Base-by-base conservation (phyloP, 192 early-diverging fungal genomes). In the Mortierella claussenii region DNA sequence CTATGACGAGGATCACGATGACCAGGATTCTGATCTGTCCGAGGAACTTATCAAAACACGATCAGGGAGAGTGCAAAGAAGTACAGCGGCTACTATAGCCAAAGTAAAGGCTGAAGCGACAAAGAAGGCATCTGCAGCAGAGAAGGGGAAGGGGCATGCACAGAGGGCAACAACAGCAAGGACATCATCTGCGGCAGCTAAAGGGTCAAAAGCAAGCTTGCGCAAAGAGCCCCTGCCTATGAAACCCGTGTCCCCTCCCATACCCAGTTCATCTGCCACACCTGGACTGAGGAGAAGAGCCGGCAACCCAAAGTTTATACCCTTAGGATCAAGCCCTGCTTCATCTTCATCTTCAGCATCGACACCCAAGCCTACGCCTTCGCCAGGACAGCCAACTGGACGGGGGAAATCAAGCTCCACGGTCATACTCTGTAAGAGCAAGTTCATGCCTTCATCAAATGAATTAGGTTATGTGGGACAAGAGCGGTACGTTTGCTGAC, bases 261-360 rank as follows among this genome's bases (percentile, higher is more conserved):
- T 20, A 11, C 13, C 7, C 36, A 30, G 18, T 3, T 15, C 47
- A 17, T 23, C 57, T 13, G 13, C 59, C 18, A 15, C 31, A 18
- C 4, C 58, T 12, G 44, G 17, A 7, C 20, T 20, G 2, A 69
- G 55, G 45, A 60, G 59, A 23, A 69, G 55, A n/a, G 42, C 52
- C 15, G 45, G 58, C 27, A 45, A 69, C 10, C 11, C 55, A 1
- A 60, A 43, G 20, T 69, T 69, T 37, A 34, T 27, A 11, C 37
- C 66, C 3, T 20, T 60, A 21, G 49, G 18, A 5, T 40, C 55
- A 20, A 51, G 27, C 21, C 42, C 55, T 1, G 46, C 55, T 13
- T 28, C 64, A 18, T 66, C 64, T 3, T 53, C 56, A 15, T 60
- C 66, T n/a, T 60, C 65, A 3, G 48, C 57, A 0, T 57, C 66